A percentile compares a stretch with the other conserved stretches of the same genome.
These are phyloP conservation scores for Acanthamoeba rhysodes DNA, from an alignment of 208 protist species.

Conservation along the genomic window DNA sequence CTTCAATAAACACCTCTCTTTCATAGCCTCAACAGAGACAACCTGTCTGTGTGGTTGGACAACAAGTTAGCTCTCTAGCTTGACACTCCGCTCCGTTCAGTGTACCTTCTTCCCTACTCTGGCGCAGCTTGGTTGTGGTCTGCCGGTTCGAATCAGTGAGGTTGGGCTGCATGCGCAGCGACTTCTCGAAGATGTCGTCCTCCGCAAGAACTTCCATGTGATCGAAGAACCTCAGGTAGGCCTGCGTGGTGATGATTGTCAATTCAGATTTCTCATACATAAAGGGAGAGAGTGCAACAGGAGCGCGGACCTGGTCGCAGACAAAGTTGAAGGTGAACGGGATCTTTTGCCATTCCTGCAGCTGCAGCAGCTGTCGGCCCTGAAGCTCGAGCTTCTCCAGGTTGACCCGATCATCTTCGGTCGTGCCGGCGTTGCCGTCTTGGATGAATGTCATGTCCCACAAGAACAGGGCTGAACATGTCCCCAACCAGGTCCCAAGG, in stretches of 20 bases:
- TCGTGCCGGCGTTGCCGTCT: slow-evolving; percentile 31
- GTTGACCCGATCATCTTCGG: not conserved
- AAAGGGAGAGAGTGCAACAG: too few species aligned
- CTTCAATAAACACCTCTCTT: too few species aligned
- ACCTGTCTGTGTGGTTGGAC: too few species aligned
- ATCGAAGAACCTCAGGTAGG: not conserved
- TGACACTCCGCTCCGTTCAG: too few species aligned
- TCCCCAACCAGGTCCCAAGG: too few species aligned
- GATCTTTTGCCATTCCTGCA: not conserved
- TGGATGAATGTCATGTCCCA: slow-evolving; percentile 31
- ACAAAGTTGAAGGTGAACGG: not conserved
- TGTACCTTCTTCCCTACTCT: too few species aligned
- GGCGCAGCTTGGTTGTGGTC: not conserved
- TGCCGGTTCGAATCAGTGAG: not conserved
- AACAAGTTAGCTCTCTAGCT: too few species aligned
- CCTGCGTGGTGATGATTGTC: not conserved
- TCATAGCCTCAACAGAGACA: too few species aligned
- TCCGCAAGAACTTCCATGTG: not conserved
- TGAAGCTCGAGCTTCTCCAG: slow-evolving; percentile 5
- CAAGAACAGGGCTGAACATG: not conserved
- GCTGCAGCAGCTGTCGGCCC: not conserved
- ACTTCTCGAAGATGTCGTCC: not conserved
- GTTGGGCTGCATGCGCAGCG: not conserved
- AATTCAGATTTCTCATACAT: too few species aligned
- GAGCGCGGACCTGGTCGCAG: not conserved